A percentile compares a stretch with the other conserved stretches of the same genome.
Conservation (phyloP, 768 basidiomycete species). For the Boletus pseudo-olivaceus region DNA sequence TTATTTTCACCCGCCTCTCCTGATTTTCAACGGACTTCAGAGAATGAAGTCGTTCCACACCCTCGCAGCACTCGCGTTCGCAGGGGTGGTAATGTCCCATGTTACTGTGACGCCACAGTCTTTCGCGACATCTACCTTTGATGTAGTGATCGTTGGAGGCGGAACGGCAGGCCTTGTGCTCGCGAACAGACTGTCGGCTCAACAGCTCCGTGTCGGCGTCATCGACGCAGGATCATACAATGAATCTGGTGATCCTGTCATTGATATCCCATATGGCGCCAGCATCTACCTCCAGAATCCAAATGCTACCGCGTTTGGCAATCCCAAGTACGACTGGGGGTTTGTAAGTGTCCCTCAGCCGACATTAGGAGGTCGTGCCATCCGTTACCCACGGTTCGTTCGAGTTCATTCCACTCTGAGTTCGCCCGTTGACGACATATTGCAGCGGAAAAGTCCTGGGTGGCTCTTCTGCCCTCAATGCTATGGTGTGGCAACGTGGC, state of each 20-base stretch:
- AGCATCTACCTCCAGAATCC: not conserved
- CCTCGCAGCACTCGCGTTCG: not conserved
- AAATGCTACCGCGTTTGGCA: not conserved
- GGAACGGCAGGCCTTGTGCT: not conserved
- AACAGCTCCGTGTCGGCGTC: not conserved
- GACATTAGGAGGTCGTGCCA: not conserved
- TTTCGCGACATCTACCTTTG: not conserved
- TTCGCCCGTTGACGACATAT: not conserved
- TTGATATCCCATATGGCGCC: not conserved
- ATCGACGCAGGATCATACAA: not conserved
- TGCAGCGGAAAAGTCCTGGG: slow-evolving; percentile 1
- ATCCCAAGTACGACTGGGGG: not conserved
- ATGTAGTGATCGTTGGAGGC: not conserved
- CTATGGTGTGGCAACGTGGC: not conserved
- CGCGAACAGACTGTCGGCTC: not conserved
- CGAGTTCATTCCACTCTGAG: not conserved
- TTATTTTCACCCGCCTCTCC: too few species aligned
- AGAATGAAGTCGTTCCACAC: not conserved
- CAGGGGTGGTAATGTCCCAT: not conserved
- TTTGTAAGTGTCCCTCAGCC: slow-evolving; percentile 2
- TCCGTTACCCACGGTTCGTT: not conserved
- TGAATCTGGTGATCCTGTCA: not conserved
- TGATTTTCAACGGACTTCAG: not conserved
- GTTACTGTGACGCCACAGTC: not conserved
- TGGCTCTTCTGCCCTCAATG: not conserved